Base-by-base conservation (phyloP, 257 asterid genomes). In the Coffea eugenioides region DNA sequence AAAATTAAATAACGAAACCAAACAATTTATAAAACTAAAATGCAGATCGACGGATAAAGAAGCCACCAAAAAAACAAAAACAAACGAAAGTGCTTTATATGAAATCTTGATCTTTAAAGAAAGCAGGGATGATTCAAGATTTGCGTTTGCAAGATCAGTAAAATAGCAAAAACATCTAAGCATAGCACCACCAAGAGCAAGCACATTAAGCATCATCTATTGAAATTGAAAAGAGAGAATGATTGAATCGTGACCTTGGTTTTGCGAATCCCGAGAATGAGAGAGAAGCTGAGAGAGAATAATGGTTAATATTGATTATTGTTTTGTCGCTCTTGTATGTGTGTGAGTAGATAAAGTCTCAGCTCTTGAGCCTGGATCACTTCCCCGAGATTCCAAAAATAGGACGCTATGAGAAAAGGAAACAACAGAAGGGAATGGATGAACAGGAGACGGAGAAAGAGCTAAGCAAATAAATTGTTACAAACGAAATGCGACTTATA, bases 401-500 rank as follows among this genome's bases (percentile, higher is more conserved):
- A 21, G 56, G 23, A 75, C 18, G 49, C 69, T 36, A 34, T 8
- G 49, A 21, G 51, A 54, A 27, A 2, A 39, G 43, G 43, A 39
- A 39, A 39, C 4, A 8, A 27, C 56, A 14, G 25, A 23, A 41
- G n/a, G 27, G 15, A 31, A 16, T 48, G 46, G 56, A 39, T 31
- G 9, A 56, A 20, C 13, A 51, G 62, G 61, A 78, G 31, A 49
- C 23, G 2, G 46, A 67, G 64, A 64, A 6, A 66, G 21, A 48
- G 66, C 2, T 11, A 49, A 31, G 54, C 56, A 69, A 51, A 74
- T 80, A 74, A 14, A 75, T 64, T 64, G 80, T 4, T 39, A 39
- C 43, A 39, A 77, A 65, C 27, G n/a, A 68, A 65, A 75, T 80
- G 80, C 39, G 48, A 39, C 73, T n/a, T 51, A 75, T 8, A 80